These are phyloP conservation scores for Copromyces sp. DNA, from an alignment of 495 filamentous ascomycete species.

Conservation along the genomic window DNA sequence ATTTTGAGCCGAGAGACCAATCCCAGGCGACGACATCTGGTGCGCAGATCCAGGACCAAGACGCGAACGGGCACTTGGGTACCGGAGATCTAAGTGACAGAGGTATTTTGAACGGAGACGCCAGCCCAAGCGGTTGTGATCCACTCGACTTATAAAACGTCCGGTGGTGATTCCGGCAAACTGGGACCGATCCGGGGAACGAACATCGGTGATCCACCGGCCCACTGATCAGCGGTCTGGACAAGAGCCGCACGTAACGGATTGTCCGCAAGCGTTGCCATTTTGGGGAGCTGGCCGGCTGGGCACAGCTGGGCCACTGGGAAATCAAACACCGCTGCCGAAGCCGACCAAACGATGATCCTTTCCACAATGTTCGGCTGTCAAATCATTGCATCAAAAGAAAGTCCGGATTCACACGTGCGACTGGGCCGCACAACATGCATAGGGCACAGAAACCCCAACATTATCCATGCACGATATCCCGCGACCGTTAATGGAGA, in stretches of 20 bases:
- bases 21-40: background rate
- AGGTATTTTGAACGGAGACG: background rate
- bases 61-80: background rate
- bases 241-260: background rate
- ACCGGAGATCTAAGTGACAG: background rate
- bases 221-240: background rate
- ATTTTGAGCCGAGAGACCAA: background rate
- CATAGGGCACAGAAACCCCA: background rate
- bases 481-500: background rate
- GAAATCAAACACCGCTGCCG: background rate
- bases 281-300: background rate
- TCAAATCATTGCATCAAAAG: background rate
- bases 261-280: background rate
- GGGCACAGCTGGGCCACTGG: background rate
- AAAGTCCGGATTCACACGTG: background rate
- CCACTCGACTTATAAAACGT: background rate
- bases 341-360: background rate
- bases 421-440: background rate
- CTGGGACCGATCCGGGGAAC: background rate
- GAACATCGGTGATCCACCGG: background rate
- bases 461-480: background rate
- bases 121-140: background rate
- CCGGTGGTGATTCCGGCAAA: background rate
- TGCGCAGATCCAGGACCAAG: background rate
- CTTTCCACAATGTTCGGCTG: background rate